Conservation (phyloP, 164 flowering plant species). For the Umbellularia californica region DNA sequence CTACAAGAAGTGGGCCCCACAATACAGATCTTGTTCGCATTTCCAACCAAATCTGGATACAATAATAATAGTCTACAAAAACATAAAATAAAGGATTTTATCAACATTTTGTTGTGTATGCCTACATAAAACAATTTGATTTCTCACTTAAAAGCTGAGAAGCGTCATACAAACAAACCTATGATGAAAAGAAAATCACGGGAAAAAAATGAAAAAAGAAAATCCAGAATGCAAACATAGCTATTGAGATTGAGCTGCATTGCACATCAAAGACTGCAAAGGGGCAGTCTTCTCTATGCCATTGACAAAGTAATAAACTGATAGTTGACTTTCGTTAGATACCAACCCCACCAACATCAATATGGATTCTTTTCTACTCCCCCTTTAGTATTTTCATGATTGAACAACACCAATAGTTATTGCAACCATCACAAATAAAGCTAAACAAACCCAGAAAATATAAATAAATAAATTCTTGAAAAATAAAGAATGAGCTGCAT, state of each 20-base stretch:
- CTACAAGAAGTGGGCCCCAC: too few relatives aligned
- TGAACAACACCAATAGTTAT: not conserved
- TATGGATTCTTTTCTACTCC: too few relatives aligned
- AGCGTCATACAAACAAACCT: not conserved
- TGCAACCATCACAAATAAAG: not conserved
- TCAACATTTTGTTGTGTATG: not conserved
- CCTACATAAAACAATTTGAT: not conserved
- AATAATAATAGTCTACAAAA: not conserved
- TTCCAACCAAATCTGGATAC: not conserved
- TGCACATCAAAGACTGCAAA: not conserved
- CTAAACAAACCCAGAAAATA: not conserved
- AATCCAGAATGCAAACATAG: not conserved
- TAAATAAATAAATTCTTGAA: too few relatives aligned
- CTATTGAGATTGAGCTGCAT: not conserved
- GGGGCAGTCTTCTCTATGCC: not conserved
- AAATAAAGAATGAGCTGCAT: too few relatives aligned
- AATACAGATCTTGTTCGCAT: not conserved
- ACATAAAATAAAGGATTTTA: not conserved
- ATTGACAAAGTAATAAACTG: not conserved
- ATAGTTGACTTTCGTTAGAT: slow-evolving; percentile 1
- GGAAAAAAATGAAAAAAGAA: not conserved
- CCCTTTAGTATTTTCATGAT: too few relatives aligned
- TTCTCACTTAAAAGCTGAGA: not conserved
- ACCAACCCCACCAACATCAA: slow-evolving; percentile 3
- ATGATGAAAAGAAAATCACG: not conserved